Conservation (phyloP, 129 eudicot species). For the Helianthus tuberosus region DNA sequence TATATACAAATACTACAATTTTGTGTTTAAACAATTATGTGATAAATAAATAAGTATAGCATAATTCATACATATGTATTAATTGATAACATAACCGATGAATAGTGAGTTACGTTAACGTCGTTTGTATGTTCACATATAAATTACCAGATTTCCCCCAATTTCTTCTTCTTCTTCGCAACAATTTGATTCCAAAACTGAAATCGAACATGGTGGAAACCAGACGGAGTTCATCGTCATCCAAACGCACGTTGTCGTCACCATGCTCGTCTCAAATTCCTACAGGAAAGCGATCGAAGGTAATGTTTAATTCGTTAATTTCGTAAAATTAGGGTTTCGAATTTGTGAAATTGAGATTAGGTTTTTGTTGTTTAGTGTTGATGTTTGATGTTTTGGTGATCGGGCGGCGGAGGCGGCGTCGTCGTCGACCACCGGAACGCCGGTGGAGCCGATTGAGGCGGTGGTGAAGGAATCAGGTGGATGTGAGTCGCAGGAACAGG, state of each 20-base stretch:
- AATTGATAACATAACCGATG: too few species aligned
- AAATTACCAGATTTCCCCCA: too few species aligned
- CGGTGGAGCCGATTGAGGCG: conserved; percentile 44
- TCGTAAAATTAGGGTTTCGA: not conserved
- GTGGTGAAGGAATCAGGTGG: conserved; percentile 53
- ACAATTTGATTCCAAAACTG: conserved; percentile 28
- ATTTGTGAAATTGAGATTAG: not conserved
- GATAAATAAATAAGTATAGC: too few species aligned
- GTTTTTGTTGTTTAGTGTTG: not conserved
- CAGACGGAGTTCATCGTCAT: conserved; percentile 71
- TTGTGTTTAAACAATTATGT: too few species aligned
- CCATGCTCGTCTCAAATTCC: conserved; percentile 61
- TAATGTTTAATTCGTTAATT: conserved; percentile 9
- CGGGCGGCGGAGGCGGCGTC: conserved; percentile 64
- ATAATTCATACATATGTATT: too few species aligned
- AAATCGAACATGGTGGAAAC: conserved; percentile 74
- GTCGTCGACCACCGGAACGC: conserved; percentile 54
- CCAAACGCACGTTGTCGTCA: conserved; percentile 69
- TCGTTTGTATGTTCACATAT: too few species aligned
- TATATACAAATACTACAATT: too few species aligned
- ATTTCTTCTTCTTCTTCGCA: conserved; percentile 28
- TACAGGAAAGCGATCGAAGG: conserved; percentile 76
- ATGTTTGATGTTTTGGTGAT: conserved; percentile 1
- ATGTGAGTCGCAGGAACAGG: conserved; percentile 60
- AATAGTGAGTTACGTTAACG: too few species aligned